Percentiles rank a stretch among this genome's conserved stretches.
phyloP scores from a whole-genome alignment of 2,329 filamentous ascomycete genomes.

The Keithomyces neogunnii region DNA sequence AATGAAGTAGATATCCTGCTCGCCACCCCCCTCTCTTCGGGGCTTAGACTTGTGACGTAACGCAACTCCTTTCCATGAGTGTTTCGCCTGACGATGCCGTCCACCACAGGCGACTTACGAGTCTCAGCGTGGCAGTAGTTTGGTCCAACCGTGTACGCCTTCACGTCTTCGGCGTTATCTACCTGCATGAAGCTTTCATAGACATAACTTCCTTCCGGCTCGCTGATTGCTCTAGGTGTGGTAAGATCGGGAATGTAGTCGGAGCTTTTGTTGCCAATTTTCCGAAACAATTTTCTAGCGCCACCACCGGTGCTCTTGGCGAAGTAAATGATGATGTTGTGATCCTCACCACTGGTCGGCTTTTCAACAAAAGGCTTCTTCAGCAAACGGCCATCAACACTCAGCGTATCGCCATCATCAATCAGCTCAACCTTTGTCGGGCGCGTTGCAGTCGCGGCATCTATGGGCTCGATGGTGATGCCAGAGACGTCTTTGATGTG shows the following conservation, averaged over 20 bases:
- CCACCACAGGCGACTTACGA: constrained; percentile 92
- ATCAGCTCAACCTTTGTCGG: constrained; percentile 73
- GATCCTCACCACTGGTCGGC: constrained; percentile 94
- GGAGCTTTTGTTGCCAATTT: constrained; percentile 98
- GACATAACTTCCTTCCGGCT: constrained; percentile 76
- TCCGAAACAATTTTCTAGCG: constrained; percentile 85
- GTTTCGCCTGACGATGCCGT: constrained; percentile 90
- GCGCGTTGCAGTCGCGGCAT: constrained; percentile 52
- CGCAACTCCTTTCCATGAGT: constrained; percentile 95
- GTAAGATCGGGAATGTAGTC: constrained; percentile 76
- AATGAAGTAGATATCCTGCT: constrained; percentile 86
- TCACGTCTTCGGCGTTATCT: constrained; percentile 96
- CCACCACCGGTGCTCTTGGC: constrained; percentile 80
- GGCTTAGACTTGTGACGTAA: constrained; percentile 79
- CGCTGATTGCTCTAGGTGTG: constrained; percentile 71
- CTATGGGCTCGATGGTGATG: constrained; percentile 61
- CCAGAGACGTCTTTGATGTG: constrained; percentile 76
- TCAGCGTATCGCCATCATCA: constrained; percentile 82
- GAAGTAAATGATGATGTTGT: constrained; percentile 98
- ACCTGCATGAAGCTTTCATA: constrained; percentile 97
- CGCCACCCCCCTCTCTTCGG: constrained; percentile 78
- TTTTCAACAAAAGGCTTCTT: constrained; percentile 97
- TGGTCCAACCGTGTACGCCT: constrained; percentile 93
- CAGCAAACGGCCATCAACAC: constrained; percentile 74
- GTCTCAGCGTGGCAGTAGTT: constrained; percentile 95